A percentile compares a stretch with the other conserved stretches of the same genome.
These are phyloP conservation scores for Arctostaphylos glauca DNA, from an alignment of 148 eudicot genomes.

Conservation along the genomic window DNA sequence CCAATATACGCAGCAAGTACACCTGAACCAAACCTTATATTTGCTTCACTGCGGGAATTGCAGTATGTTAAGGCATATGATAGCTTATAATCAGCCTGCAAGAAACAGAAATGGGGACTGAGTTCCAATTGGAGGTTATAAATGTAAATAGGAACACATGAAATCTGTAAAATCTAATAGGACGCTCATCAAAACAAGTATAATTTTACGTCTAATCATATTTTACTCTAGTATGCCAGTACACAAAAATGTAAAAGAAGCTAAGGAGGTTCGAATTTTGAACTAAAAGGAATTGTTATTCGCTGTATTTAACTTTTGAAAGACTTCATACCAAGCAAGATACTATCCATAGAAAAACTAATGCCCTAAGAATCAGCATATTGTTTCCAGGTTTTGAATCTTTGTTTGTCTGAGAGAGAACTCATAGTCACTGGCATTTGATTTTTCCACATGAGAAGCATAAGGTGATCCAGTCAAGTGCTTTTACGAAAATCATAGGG, in stretches of 20 bases:
- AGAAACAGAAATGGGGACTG: not conserved
- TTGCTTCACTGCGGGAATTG: slow-evolving; percentile 64
- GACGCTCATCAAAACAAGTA: not conserved
- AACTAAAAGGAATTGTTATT: not conserved
- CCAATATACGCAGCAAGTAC: slow-evolving; percentile 13
- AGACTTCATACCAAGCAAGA: not conserved
- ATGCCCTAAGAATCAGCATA: not conserved
- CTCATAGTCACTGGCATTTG: too few species aligned
- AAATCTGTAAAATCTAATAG: not conserved
- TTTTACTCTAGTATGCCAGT: not conserved
- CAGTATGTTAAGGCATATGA: slow-evolving; percentile 89
- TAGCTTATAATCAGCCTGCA: slow-evolving; percentile 89
- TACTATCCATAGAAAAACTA: not conserved
- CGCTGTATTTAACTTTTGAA: not conserved
- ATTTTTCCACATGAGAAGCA: too few species aligned
- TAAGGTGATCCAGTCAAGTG: too few species aligned
- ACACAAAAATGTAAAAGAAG: not conserved
- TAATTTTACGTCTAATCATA: not conserved
- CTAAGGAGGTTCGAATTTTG: not conserved
- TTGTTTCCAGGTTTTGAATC: not conserved
- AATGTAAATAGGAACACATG: not conserved
- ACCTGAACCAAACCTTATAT: slow-evolving; percentile 61
- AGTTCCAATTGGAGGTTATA: not conserved
- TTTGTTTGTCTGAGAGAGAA: too few species aligned
- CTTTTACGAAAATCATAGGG: too few species aligned